Percentiles rank a stretch among this genome's conserved stretches.
Conservation (phyloP, 441 rosid genomes). For the Eutrema salsugineum region DNA sequence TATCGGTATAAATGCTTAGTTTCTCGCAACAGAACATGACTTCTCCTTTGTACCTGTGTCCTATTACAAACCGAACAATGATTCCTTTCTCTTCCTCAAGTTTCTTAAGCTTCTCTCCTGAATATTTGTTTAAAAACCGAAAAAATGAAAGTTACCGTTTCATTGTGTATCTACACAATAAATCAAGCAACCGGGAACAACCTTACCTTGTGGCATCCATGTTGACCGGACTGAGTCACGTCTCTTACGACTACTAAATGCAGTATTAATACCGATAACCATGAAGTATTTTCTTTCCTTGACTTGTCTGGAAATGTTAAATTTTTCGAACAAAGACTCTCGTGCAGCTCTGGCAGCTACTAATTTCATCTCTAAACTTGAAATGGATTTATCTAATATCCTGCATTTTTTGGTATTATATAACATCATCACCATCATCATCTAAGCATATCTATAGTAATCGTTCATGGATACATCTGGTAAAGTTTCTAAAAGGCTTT, state of each 20-base stretch:
- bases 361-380: conserved; percentile 62
- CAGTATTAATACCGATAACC: conserved; percentile 91
- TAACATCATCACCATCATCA: conserved; percentile 8
- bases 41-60: conserved; percentile 56
- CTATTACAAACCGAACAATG: conserved; percentile 78
- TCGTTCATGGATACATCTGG: background rate
- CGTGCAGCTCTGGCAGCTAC: conserved; percentile 39
- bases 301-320: conserved; percentile 17
- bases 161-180: background rate
- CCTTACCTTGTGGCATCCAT: conserved; percentile 91
- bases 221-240: conserved; percentile 83
- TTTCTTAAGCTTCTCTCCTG: conserved; percentile 60
- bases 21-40: background rate
- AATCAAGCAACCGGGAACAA: background rate
- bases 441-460: conserved; percentile 21
- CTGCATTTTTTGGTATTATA: conserved; percentile 30
- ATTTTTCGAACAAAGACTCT: conserved; percentile 16
- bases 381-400: conserved; percentile 63
- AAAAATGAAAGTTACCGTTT: background rate
- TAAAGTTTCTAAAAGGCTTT: background rate
- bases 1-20: background rate
- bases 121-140: background rate
- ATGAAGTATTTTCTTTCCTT: conserved; percentile 56
- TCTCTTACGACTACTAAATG: conserved; percentile 77
- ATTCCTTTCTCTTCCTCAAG: conserved; percentile 79